Base-by-base conservation (phyloP, 805 yeast genomes). In the Yarrowia deformans region DNA sequence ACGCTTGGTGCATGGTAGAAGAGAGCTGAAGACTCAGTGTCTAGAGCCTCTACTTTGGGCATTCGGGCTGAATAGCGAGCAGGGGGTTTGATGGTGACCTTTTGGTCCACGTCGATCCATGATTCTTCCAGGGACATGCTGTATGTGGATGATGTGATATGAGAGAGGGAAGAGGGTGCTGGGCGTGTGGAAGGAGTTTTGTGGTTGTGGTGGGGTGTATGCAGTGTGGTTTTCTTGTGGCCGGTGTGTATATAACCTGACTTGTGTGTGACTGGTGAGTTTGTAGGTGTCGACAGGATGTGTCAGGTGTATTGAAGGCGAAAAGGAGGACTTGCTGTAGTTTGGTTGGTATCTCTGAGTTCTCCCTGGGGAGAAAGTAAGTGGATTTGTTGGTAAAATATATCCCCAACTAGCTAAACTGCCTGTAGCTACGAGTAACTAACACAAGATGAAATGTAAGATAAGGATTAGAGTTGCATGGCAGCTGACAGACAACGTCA, bases 401-500 rank as follows among this genome's bases (percentile, higher is more conserved):
- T 14, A 42, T n/a, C 45, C 45, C 19, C 18, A 23, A 23, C 29
- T 23, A 23, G 29, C 29, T 23, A 23, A 23, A 23, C 29, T 23
- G 29, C 29, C 29, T 23, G 29, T 23, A 23, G 29, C 29, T 23
- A 23, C 29, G 4, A 23, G 29, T 23, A 23, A 23, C 46, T 43
- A 43, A 8, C 29, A 8, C 23, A 4, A 34, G 40, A 34, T 37
- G 43, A 34, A 23, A 56, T 40, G 46, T 56, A 29, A 56, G 63
- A 56, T 56, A 56, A 56, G 63, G 63, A 56, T 56, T 60, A 43
- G 16, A 34, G 66, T 60, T 60, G 66, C 66, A 60, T 60, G 52
- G 66, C 66, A 60, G 66, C 52, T 60, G 66, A 60, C 66, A 18
- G 66, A 42, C 40, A 45, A 56, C 52, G 66, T 60, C 66, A 60